Conservation (phyloP, 805 yeast species). For the Metschnikowia drakensbergensis region DNA sequence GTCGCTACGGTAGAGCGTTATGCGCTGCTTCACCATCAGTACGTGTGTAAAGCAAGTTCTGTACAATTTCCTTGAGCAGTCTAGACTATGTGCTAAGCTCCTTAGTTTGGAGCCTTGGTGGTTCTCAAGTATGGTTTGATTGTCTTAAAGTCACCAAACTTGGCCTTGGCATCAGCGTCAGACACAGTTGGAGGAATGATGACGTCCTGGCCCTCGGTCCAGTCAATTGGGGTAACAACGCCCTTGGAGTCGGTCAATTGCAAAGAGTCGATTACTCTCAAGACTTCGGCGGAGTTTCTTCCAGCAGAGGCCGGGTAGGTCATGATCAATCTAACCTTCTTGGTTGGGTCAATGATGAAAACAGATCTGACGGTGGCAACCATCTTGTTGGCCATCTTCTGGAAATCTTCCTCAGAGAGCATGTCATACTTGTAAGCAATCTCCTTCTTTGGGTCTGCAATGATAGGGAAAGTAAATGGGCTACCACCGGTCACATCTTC, state of each 20-base stretch:
- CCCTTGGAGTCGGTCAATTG: constrained; percentile 61
- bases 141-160: constrained; percentile 59
- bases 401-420: constrained; percentile 68
- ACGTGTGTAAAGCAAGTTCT: no score
- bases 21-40: background rate
- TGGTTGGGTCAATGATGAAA: constrained; percentile 64
- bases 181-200: constrained; percentile 65
- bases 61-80: no score
- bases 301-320: constrained; percentile 74
- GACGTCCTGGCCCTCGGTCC: constrained; percentile 73
- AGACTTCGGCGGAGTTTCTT: constrained; percentile 70
- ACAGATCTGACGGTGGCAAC: constrained; percentile 70
- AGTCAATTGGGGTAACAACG: constrained; percentile 66
- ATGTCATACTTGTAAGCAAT: constrained; percentile 62
- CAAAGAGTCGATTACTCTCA: constrained; percentile 66
- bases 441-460: constrained; percentile 61
- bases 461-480: constrained; percentile 57
- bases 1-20: background rate
- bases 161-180: constrained; percentile 54
- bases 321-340: constrained; percentile 58
- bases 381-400: constrained; percentile 59
- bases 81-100: background rate
- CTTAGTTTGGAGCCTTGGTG: constrained; percentile 34
- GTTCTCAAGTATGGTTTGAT: constrained; percentile 63
- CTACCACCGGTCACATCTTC: constrained; percentile 57